phyloP scores from a whole-genome alignment of 768 basidiomycete genomes.

The Russula foetens region DNA sequence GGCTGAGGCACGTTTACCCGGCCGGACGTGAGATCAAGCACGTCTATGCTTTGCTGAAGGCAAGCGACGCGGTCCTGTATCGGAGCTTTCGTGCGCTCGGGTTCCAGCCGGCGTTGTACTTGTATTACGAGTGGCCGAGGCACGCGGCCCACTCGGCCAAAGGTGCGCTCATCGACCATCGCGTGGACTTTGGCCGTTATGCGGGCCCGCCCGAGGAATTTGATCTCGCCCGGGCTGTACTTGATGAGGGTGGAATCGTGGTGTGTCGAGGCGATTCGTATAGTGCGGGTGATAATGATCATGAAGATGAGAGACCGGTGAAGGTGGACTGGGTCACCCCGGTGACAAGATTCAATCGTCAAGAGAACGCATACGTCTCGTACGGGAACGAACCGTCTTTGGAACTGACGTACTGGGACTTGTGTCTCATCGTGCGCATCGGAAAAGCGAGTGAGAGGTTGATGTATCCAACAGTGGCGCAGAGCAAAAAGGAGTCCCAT shows the following conservation, averaged over 20 bases:
- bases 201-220: no score
- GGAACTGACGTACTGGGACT: not conserved
- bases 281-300: no score
- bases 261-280: not conserved
- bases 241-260: not conserved
- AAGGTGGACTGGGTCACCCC: conserved; percentile 4
- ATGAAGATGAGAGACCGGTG: no score
- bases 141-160: no score
- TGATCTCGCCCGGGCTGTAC: no score
- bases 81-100: not conserved
- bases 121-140: not conserved
- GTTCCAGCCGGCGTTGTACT: not conserved
- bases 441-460: not conserved
- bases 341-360: not conserved
- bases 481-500: no score
- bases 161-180: no score
- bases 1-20: conserved; percentile 2
- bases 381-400: not conserved
- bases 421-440: conserved; percentile 5
- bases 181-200: no score
- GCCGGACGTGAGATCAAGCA: not conserved
- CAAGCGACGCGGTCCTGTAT: not conserved
- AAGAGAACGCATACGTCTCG: not conserved
- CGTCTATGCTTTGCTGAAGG: not conserved
- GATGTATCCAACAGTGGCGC: no score